phyloP scores from a whole-genome alignment of 805 yeast species.

The Suhomyces sp. region DNA sequence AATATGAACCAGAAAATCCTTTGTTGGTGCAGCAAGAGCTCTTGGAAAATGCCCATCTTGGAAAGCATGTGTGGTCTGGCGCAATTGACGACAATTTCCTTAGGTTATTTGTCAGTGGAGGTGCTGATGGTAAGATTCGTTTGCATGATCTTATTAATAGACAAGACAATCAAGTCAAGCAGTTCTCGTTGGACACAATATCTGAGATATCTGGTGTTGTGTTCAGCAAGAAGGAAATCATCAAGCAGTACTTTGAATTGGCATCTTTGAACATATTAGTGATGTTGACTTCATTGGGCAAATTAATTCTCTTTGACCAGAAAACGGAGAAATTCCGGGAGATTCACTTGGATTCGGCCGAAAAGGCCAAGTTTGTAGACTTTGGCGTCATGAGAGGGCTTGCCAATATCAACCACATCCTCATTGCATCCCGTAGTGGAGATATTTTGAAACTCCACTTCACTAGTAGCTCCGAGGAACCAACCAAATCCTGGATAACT shows the following conservation, averaged over 20 bases:
- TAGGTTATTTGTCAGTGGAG: constrained; percentile 73
- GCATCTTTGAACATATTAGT: constrained; percentile 40
- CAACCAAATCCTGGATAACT: constrained; percentile 21
- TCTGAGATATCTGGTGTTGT: constrained; percentile 17
- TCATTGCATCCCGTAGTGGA: constrained; percentile 35
- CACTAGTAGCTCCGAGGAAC: constrained; percentile 1
- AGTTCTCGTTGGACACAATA: constrained; percentile 35
- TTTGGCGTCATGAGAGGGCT: constrained; percentile 46
- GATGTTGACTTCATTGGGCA: constrained; percentile 60
- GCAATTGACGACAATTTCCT: constrained; percentile 46
- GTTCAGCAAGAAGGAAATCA: constrained; percentile 48
- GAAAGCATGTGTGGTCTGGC: constrained; percentile 85
- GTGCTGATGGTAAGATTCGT: constrained; percentile 86
- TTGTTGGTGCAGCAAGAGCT: constrained; percentile 42
- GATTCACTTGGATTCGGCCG: constrained; percentile 2
- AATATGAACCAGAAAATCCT: constrained; percentile 27
- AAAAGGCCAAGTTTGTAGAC: constrained; percentile 25
- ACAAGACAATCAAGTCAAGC: constrained; percentile 2
- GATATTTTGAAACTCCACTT: constrained; percentile 44
- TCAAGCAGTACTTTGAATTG: constrained; percentile 59
- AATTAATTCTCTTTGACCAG: constrained; percentile 35
- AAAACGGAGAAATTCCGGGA: constrained; percentile 3
- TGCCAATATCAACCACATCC: constrained; percentile 25
- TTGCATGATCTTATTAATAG: constrained; percentile 49
- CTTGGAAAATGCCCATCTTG: constrained; percentile 67